Evolutionary conservation across 768 basidiomycete genomes (phyloP).

Genomic region (Amanita pseudoporphyria): DNA sequence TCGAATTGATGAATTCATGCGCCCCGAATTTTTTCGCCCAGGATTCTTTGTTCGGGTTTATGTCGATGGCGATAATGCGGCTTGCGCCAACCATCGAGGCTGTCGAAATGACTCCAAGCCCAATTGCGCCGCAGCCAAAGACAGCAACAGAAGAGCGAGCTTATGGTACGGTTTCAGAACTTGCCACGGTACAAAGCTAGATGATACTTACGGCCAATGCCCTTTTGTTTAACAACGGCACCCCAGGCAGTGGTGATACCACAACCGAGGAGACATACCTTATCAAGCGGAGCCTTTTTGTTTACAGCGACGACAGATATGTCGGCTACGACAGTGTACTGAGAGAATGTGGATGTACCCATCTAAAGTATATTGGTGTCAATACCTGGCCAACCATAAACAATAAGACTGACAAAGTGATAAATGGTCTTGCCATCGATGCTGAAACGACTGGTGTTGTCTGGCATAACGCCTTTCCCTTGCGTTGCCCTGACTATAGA

Average conservation of each 20-base stretch:
- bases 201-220: conserved; percentile 48
- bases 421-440: conserved; percentile 78
- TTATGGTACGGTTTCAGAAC: conserved; percentile 16
- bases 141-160: conserved; percentile 87
- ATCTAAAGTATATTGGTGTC: conserved; percentile 44
- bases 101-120: conserved; percentile 86
- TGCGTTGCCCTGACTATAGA: conserved; percentile 78
- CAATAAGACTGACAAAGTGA: conserved; percentile 67
- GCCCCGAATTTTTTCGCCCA: conserved; percentile 95
- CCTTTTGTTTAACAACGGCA: conserved; percentile 85
- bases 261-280: conserved; percentile 94
- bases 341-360: conserved; percentile 99
- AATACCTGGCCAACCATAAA: not conserved
- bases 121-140: conserved; percentile 95
- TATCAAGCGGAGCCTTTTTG: conserved; percentile 80
- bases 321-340: conserved; percentile 97
- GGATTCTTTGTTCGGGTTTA: conserved; percentile 73
- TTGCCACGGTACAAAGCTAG: not conserved
- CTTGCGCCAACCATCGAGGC: conserved; percentile 69
- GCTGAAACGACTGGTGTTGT: conserved; percentile 80
- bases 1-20: conserved; percentile 88
- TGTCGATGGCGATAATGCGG: conserved; percentile 88
- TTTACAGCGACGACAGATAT: conserved; percentile 92
- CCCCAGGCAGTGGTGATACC: conserved; percentile 99
- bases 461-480: conserved; percentile 93